Conservation (phyloP, 2,329 filamentous ascomycete genomes). For the Zymoseptoria crescenta region DNA sequence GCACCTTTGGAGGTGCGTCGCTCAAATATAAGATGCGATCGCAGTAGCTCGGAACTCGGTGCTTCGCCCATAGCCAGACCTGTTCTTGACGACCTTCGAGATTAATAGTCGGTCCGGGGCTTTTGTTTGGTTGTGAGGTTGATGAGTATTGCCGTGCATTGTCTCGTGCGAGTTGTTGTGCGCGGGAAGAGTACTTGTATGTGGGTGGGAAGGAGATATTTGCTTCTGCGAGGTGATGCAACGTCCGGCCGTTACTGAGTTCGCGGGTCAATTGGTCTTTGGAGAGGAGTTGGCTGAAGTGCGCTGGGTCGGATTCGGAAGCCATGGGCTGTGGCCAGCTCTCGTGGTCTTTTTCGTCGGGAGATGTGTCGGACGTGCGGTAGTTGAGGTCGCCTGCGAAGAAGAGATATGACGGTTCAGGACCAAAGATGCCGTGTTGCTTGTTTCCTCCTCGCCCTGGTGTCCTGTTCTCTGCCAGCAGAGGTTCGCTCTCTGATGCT, state of each 20-base stretch:
- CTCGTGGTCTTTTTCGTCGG: constrained; percentile 45
- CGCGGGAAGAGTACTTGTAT: constrained; percentile 68
- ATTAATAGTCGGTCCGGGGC: constrained; percentile 13
- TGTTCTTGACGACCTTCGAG: constrained; percentile 17
- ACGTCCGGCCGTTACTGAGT: constrained; percentile 56
- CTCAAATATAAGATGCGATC: constrained; percentile 74
- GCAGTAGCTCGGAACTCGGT: constrained; percentile 89
- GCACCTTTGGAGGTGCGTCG: constrained; percentile 36
- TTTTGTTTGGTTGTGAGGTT: neutral
- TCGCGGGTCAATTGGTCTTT: constrained; percentile 76
- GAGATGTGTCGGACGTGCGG: constrained; percentile 65
- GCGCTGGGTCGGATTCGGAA: constrained; percentile 43
- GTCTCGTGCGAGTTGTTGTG: constrained; percentile 25
- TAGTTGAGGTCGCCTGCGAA: constrained; percentile 93
- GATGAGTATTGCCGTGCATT: constrained; percentile 1
- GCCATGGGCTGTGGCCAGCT: constrained; percentile 56
- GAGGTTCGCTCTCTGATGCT: constrained; percentile 16
- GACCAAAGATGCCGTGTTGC: constrained; percentile 55
- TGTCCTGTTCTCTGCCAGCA: constrained; percentile 4
- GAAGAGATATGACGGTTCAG: constrained; percentile 65
- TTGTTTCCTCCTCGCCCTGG: neutral
- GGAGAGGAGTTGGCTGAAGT: constrained; percentile 60
- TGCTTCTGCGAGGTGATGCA: constrained; percentile 72
- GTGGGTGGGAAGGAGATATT: constrained; percentile 77
- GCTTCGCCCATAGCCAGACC: constrained; percentile 55